Evolutionary conservation across 345 rosid genomes (phyloP), one percentile per base, ranked within the genome.

Genomic region (Syzygium jambos): DNA sequence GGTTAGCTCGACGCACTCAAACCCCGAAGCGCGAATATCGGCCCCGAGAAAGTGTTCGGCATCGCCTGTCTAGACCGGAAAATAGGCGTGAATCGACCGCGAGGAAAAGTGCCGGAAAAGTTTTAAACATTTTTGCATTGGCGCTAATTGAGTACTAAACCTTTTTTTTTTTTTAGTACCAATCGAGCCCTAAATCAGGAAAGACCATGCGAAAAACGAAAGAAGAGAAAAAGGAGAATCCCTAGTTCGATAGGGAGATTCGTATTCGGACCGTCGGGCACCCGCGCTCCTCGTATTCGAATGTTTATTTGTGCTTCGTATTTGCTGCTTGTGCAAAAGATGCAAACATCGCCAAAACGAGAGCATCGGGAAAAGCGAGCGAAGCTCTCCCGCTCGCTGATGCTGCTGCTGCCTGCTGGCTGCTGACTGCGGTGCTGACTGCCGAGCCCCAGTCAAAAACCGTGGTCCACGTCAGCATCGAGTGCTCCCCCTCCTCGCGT

Each of bases 121-220:
- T 43, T 6, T 6, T 5, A 4, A 43, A 6, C 7, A 1, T 6
- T 43, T 43, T 6, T 43, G 46, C 1, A 43, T 43, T 1, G 46
- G 6, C 7, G 46, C 46, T 43, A 43, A 43, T 43, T 43, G 46
- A 6, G 7, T 6, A 5, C 46, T 6, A 6, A 43, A 43, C 7
- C 46, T 6, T 43, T 43, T 6, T 6, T 43, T 43, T 6, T 43
- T 6, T 43, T 43, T 41, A 41, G 46, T 43, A 7, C 41, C 19
- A 29, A 14, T 5, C 21, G 1, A 30, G 77, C 3, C 0, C 22
- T 7, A 15, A 29, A 29, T 1, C 0, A 0, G 41, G 19, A 7
- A 29, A 21, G 22, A 0, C 30, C 41, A 15, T 65, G 16, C 38
- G 29, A 15, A 11, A 7, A 65, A 30, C n/a, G 5, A 65, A 65